Percentiles rank a stretch among this genome's conserved stretches.
phyloP scores from a whole-genome alignment of 73 alveolate genomes.

The Durusdinium trenchii region DNA sequence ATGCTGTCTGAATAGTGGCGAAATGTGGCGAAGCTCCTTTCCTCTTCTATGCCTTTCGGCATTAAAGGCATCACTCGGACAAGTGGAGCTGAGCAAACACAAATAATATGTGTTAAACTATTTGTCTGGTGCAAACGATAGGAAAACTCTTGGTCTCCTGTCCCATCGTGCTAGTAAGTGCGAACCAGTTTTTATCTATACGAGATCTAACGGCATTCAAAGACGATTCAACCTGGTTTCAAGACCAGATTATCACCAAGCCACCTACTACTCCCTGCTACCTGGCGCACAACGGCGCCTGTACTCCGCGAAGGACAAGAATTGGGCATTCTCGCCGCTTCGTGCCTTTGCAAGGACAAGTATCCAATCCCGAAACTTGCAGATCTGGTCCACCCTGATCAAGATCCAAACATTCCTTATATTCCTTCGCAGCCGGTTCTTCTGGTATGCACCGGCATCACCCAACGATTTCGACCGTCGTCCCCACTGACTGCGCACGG shows the following conservation, averaged over 20 bases:
- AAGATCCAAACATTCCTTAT: neutral
- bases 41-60: too few relatives aligned
- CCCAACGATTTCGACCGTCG: neutral
- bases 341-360: neutral
- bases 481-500: neutral
- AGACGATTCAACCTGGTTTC: neutral
- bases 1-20: too few relatives aligned
- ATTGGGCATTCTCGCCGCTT: neutral
- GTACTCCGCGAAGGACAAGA: neutral
- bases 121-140: neutral
- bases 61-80: too few relatives aligned
- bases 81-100: too few relatives aligned
- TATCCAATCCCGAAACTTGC: too few relatives aligned
- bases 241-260: neutral
- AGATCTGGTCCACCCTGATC: neutral
- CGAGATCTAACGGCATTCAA: neutral
- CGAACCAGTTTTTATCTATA: too few relatives aligned
- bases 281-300: neutral
- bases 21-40: too few relatives aligned
- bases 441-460: neutral
- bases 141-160: neutral
- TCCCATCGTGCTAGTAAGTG: neutral
- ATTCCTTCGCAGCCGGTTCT: neutral
- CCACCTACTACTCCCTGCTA: neutral
- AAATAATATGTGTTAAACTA: too few relatives aligned